Base-by-base conservation (phyloP, 805 yeast genomes). In the Yarrowia sp. region DNA sequence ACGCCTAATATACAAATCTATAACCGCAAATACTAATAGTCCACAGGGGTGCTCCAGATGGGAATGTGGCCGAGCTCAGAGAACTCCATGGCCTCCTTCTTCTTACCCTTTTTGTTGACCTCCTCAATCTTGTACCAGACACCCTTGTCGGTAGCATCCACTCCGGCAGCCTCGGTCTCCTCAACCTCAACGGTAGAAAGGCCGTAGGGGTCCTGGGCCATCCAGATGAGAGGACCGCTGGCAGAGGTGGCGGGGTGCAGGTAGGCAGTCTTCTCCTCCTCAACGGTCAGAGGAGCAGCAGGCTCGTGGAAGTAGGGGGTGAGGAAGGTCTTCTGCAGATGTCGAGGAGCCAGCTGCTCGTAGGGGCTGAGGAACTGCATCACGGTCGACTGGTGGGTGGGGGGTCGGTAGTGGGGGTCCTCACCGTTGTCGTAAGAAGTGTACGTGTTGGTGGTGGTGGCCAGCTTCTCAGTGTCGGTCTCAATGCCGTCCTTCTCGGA, bases 181-280 rank as follows among this genome's bases (percentile, higher is more conserved):
- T 83, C 84, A 26, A 90, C 87, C 73, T 88, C 87, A 14, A 74
- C 76, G 1, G 82, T 79, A 0, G 97, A 89, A 73, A 91, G 84
- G 1, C 98, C 98, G 85, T 87, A 86, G 10, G 91, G 89, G 77
- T 94, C 99, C 69, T 82, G 81, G n/a, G 98, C 96, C 74, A 94
- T 86, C 99, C 99, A 94, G 22, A 94, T 79, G n/a, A 82, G 81
- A 1, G 97, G 97, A 73, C 90, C 84, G 55, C 82, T 77, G 0
- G 89, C 89, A 36, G 86, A 80, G 16, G 89, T 87, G 8, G 89
- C 90, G 2, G 98, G 98, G 75, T 84, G 85, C 74, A 87, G 86
- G 78, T 89, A 94, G 0, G 97, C 95, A 71, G 85, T 86, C 63
- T 84, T 82, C 69, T 86, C 87, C 22, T 76, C 80, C 15, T 78